These are phyloP conservation scores for Coprinopsis marcescibilis DNA, from an alignment of 768 basidiomycete species.

Conservation along the genomic window DNA sequence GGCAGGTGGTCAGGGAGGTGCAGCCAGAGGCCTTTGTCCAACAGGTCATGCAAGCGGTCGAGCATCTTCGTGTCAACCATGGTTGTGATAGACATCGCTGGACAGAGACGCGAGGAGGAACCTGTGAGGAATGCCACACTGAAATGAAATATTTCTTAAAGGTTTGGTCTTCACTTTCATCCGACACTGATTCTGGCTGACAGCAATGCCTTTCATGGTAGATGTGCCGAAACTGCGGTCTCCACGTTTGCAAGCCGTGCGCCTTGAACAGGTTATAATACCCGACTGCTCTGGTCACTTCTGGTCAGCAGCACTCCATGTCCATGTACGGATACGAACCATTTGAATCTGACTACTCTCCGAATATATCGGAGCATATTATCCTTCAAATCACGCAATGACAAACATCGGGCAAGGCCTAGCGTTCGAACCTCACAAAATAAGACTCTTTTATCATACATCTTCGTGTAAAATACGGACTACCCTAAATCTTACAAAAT, in stretches of 20 bases:
- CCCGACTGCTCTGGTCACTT: too few species aligned
- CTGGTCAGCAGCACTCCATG: too few species aligned
- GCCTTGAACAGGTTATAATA: constrained; percentile 14
- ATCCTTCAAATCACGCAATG: too few species aligned
- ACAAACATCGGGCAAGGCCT: too few species aligned
- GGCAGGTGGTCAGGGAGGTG: constrained; percentile 15
- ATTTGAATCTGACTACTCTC: too few species aligned
- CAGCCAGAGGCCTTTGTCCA: constrained; percentile 26
- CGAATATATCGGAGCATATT: too few species aligned
- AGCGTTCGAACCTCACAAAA: too few species aligned
- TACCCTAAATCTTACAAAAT: too few species aligned
- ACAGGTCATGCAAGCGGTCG: constrained; percentile 27
- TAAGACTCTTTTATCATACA: too few species aligned
- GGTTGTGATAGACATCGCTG: constrained; percentile 42
- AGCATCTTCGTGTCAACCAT: constrained; percentile 44
- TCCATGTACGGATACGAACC: too few species aligned
- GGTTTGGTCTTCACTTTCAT: constrained; percentile 32
- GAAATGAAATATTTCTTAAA: constrained; percentile 39
- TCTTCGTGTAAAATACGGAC: too few species aligned
- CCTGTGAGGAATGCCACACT: constrained; percentile 41
- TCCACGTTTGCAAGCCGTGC: constrained; percentile 13
- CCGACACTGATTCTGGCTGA: not conserved
- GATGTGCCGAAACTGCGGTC: constrained; percentile 14
- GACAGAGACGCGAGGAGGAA: constrained; percentile 33
- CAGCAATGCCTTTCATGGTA: not conserved